Evolutionary conservation across 805 yeast genomes (phyloP).

Genomic region (Cyberlindnera galapagoensis): DNA sequence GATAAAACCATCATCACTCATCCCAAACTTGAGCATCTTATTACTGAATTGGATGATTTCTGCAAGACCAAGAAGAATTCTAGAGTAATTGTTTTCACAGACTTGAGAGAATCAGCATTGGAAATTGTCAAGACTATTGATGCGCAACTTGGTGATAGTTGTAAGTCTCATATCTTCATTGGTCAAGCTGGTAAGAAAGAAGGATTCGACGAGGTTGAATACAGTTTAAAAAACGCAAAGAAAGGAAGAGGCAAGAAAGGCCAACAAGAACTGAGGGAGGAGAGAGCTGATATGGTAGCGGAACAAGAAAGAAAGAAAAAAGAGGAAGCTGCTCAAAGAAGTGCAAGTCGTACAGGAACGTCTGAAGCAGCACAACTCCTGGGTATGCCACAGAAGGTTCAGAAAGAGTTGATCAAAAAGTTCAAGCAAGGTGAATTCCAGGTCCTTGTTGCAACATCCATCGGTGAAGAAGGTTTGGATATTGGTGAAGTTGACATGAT

Average conservation of each 20-base stretch:
- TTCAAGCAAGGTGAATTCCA: slow-evolving; percentile 73
- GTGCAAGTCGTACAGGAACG: slow-evolving; percentile 42
- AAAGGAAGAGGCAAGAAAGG: slow-evolving; percentile 38
- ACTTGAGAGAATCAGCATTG: slow-evolving; percentile 81
- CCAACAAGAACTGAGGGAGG: slow-evolving; percentile 26
- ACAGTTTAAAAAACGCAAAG: slow-evolving; percentile 35
- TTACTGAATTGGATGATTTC: slow-evolving; percentile 52
- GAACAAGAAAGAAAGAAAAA: slow-evolving; percentile 28
- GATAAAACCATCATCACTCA: slow-evolving; percentile 48
- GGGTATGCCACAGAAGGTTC: slow-evolving; percentile 90
- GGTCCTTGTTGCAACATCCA: slow-evolving; percentile 88
- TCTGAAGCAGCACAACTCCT: slow-evolving; percentile 70
- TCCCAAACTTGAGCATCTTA: slow-evolving; percentile 59
- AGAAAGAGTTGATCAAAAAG: slow-evolving; percentile 66
- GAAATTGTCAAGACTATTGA: slow-evolving; percentile 72
- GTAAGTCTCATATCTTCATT: slow-evolving; percentile 79
- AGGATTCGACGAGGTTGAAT: slow-evolving; percentile 53
- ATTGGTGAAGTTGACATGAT: slow-evolving; percentile 97
- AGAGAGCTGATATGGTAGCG: slow-evolving; percentile 23
- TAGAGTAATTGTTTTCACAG: slow-evolving; percentile 82
- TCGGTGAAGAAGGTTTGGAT: slow-evolving; percentile 98
- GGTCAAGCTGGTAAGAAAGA: slow-evolving; percentile 84
- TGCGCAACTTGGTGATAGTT: slow-evolving; percentile 25
- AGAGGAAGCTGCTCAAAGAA: slow-evolving; percentile 28
- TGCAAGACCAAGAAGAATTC: slow-evolving; percentile 45